Percentiles rank a stretch among this genome's conserved stretches.
Evolutionary conservation across 352 stramenopile genomes (phyloP).

Genomic region (Pythium scleroteichum): DNA sequence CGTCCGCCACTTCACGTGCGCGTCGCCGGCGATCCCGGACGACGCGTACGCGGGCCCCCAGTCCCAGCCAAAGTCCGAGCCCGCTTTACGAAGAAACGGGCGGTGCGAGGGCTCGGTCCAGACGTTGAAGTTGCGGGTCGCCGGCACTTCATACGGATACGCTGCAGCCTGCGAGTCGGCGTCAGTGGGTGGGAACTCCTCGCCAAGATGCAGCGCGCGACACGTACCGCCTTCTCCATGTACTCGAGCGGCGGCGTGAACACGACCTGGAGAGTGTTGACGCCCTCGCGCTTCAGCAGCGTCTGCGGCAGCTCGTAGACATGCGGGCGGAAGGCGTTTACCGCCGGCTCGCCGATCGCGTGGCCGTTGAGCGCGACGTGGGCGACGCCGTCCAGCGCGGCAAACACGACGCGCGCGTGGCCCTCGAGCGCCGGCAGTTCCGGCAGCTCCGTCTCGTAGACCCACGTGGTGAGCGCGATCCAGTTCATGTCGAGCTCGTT

Average conservation of each 20-base stretch:
- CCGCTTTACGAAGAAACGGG: constrained; percentile 82
- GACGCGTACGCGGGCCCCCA: constrained; percentile 79
- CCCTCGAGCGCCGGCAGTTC: constrained; percentile 31
- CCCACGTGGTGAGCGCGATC: constrained; percentile 70
- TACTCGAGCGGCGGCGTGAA: constrained; percentile 65
- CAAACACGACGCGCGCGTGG: constrained; percentile 46
- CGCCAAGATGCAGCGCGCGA: too few relatives aligned
- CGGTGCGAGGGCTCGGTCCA: constrained; percentile 80
- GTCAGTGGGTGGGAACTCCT: neutral
- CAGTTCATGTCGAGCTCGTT: constrained; percentile 73
- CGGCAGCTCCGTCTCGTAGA: constrained; percentile 60
- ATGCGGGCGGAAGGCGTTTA: constrained; percentile 73
- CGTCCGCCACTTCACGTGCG: constrained; percentile 41
- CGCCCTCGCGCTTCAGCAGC: constrained; percentile 21
- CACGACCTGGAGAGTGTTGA: constrained; percentile 56
- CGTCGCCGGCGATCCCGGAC: constrained; percentile 57
- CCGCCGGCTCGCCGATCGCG: constrained; percentile 39
- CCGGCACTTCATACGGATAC: constrained; percentile 81
- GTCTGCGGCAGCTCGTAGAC: constrained; percentile 35
- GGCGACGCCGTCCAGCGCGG: constrained; percentile 71
- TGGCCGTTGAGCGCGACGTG: constrained; percentile 66
- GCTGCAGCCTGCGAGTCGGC: constrained; percentile 35
- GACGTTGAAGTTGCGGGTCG: constrained; percentile 73
- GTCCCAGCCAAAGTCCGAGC: constrained; percentile 88
- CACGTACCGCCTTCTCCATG: constrained; percentile 38